Conservation (phyloP, 2,329 filamentous ascomycete species). For the Coniella lustricola region DNA sequence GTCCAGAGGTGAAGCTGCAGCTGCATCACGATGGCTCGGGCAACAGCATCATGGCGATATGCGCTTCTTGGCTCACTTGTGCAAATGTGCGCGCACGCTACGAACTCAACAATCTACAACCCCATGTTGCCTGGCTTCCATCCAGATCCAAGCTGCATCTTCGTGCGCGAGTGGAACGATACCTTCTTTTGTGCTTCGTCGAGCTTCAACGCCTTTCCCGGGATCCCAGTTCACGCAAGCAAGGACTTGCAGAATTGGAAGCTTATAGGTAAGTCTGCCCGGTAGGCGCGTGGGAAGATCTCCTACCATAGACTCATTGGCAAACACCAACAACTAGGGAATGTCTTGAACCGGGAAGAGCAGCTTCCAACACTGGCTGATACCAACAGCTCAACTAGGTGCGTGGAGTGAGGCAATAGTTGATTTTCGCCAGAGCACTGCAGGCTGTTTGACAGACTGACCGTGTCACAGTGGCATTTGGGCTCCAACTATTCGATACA, state of each 20-base stretch:
- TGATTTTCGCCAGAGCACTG: neutral
- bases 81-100: neutral
- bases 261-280: conserved; percentile 21
- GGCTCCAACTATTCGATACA: conserved; percentile 26
- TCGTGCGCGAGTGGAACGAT: conserved; percentile 28
- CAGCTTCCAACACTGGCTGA: conserved; percentile 28
- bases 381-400: conserved; percentile 27
- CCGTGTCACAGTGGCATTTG: conserved; percentile 27
- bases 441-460: no score
- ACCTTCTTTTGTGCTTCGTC: conserved; percentile 38
- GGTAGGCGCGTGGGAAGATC: no score
- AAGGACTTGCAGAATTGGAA: conserved; percentile 36
- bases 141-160: conserved; percentile 36
- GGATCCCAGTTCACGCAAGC: conserved; percentile 37
- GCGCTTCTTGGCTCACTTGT: neutral
- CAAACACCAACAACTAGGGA: conserved; percentile 19
- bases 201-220: conserved; percentile 37
- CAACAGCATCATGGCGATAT: no score
- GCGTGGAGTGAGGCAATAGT: neutral
- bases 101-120: conserved; percentile 27
- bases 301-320: no score
- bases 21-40: no score
- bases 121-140: conserved; percentile 37
- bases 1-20: no score
- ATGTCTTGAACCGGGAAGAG: conserved; percentile 28